phyloP scores from a whole-genome alignment of 2,329 filamentous ascomycete genomes.

The Microsporum ferrugineum region DNA sequence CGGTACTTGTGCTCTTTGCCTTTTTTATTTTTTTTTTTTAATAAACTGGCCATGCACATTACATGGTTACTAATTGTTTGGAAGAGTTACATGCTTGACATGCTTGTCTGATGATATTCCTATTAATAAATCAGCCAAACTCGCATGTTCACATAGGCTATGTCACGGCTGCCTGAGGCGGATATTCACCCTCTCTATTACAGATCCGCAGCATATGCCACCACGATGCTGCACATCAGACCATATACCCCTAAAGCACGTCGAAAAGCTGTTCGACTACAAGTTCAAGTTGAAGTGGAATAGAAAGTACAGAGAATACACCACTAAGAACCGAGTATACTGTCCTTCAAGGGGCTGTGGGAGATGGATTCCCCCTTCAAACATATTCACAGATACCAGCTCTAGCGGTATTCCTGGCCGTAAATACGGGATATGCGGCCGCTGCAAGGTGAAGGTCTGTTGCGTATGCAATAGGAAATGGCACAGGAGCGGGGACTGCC shows the following conservation, averaged over 20 bases:
- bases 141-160: conserved; percentile 71
- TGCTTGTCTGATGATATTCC: conserved; percentile 59
- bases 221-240: conserved; percentile 67
- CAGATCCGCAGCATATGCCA: conserved; percentile 71
- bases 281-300: conserved; percentile 73
- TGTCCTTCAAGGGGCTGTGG: conserved; percentile 64
- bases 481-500: conserved; percentile 60
- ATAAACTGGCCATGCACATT: no score
- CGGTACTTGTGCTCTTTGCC: conserved; percentile 10
- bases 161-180: conserved; percentile 65
- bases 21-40: background rate
- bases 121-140: conserved; percentile 52
- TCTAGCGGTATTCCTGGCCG: conserved; percentile 41
- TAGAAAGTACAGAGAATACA: conserved; percentile 64
- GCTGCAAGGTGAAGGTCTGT: conserved; percentile 66
- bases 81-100: conserved; percentile 58
- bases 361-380: conserved; percentile 64
- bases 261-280: conserved; percentile 60
- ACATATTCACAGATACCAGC: conserved; percentile 46
- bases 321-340: conserved; percentile 62
- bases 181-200: conserved; percentile 63
- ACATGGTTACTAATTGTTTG: background rate
- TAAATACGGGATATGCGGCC: conserved; percentile 57
- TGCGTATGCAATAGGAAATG: conserved; percentile 60
- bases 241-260: conserved; percentile 62